phyloP scores from a whole-genome alignment of 108 stramenopile species.

The Conticribra guillardii region DNA sequence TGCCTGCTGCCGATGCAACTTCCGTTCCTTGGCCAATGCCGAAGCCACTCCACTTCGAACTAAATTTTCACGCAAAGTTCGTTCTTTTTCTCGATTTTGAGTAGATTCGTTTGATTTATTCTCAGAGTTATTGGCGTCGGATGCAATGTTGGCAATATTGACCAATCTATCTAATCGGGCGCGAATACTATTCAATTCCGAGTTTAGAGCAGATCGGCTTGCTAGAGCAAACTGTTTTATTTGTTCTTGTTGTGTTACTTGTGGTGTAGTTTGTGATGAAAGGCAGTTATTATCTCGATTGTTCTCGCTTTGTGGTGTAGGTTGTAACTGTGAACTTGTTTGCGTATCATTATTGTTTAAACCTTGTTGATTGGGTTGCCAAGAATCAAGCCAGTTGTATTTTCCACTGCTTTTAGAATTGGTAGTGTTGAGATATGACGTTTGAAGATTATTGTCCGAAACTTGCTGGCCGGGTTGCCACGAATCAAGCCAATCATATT shows the following conservation, averaged over 20 bases:
- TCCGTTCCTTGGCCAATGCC: slow-evolving; percentile 36
- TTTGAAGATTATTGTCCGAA: no score
- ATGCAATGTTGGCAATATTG: slow-evolving; percentile 18
- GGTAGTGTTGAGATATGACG: slow-evolving; percentile 2
- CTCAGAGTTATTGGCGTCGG: slow-evolving; percentile 1
- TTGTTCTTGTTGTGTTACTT: slow-evolving; percentile 20
- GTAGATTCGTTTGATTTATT: background rate
- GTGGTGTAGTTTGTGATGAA: background rate
- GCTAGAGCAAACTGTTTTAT: slow-evolving; percentile 10
- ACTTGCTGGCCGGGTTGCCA: no score
- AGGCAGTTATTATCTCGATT: no score
- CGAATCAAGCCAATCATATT: no score
- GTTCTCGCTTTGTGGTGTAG: background rate
- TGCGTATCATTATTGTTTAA: background rate
- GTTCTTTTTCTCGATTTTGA: slow-evolving; percentile 12
- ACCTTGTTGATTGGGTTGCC: slow-evolving; percentile 52
- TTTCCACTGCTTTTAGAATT: slow-evolving; percentile 15
- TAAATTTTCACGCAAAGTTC: slow-evolving; percentile 44
- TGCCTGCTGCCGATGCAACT: slow-evolving; percentile 16
- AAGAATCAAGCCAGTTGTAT: slow-evolving; percentile 77
- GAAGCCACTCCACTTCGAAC: slow-evolving; percentile 36
- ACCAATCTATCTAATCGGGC: slow-evolving; percentile 35
- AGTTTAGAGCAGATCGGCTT: slow-evolving; percentile 22
- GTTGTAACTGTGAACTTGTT: background rate
- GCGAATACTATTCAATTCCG: slow-evolving; percentile 29